Percentiles rank a stretch among this genome's conserved stretches.
Conservation (phyloP, 768 basidiomycete genomes). For the Dioszegia aurantiaca region DNA sequence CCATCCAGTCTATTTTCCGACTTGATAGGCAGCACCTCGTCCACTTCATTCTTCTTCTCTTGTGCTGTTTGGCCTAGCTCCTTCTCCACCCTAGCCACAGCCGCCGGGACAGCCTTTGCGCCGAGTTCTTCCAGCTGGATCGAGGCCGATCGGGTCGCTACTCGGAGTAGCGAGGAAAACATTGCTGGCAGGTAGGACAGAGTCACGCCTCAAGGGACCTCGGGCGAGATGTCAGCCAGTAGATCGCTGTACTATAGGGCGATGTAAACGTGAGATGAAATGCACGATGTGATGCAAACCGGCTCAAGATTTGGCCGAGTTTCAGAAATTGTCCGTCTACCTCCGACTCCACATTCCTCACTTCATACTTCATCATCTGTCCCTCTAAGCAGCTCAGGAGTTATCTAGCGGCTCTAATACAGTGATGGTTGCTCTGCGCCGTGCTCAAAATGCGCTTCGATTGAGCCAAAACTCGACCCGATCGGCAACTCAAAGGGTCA, state of each 20-base stretch:
- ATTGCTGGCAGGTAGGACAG: too few relatives aligned
- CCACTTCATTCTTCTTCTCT: slow-evolving; percentile 2
- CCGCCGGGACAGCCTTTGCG: slow-evolving; percentile 11
- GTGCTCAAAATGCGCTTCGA: background rate
- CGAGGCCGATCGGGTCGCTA: slow-evolving; percentile 35
- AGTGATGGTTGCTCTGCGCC: background rate
- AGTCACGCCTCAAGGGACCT: too few relatives aligned
- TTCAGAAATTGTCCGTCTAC: background rate
- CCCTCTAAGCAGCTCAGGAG: too few relatives aligned
- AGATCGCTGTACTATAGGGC: too few relatives aligned
- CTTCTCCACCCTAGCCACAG: slow-evolving; percentile 3
- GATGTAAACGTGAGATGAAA: slow-evolving; percentile 1
- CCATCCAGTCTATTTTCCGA: background rate
- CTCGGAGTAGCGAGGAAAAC: slow-evolving; percentile 35
- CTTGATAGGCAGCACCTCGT: slow-evolving; percentile 3
- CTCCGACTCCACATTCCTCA: too few relatives aligned
- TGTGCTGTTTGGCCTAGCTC: background rate
- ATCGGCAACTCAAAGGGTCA: background rate
- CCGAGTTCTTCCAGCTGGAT: slow-evolving; percentile 46
- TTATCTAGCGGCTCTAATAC: too few relatives aligned
- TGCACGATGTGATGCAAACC: background rate
- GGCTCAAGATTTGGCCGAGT: background rate
- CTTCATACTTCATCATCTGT: too few relatives aligned
- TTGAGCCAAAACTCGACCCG: background rate
- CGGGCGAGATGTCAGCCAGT: too few relatives aligned